Evolutionary conservation across 768 basidiomycete species (phyloP), one percentile per base, ranked within the genome.

Genomic region (Suillus weaverae): DNA sequence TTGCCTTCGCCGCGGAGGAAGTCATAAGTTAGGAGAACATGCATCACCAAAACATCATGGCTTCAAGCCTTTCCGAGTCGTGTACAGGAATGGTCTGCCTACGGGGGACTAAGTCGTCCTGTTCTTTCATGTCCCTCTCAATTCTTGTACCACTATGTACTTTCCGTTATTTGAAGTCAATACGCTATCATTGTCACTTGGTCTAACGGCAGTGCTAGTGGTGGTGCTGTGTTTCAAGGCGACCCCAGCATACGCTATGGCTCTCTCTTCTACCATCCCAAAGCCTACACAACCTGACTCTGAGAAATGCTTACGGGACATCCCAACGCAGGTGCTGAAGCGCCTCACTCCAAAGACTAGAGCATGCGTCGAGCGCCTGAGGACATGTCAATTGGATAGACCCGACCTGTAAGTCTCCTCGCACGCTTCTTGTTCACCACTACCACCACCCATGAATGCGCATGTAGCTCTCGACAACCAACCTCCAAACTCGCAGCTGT

Each of bases 401-500:
- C 78, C 79, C 67, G 82, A 87, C 74, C 76, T 89, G 87, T 89
- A 73, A 77, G 87, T 87, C 26, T 3, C 18, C 5, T 59, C 26
- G 10, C 56, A 18, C 26, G 62, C 35, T 36, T 22, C 39, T 60
- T 60, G 20, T 33, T 38, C 33, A 30, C 41, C 14, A 20, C 16
- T 46, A n/a, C 30, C 51, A n/a, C 30, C 51, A 26, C 55, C 38
- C 38, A 66, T 62, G 30, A 22, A 36, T 54, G 14, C 33, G 13
- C 61, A 57, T 14, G 20, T 60, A 83, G 81, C 33, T 76, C 77
- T 22, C 65, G 63, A 8, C 76, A 80, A 51, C 70, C 80, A 11
- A 68, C 62, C 18, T 75, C 72, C 57, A 88, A 82, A 71, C 84
- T 87, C 14, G 92, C 88, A 5, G 91, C 91, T 9, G 93, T 96